These are phyloP conservation scores for Ceratocystis eucalypticola DNA, from an alignment of 2,329 filamentous ascomycete species.

Conservation along the genomic window DNA sequence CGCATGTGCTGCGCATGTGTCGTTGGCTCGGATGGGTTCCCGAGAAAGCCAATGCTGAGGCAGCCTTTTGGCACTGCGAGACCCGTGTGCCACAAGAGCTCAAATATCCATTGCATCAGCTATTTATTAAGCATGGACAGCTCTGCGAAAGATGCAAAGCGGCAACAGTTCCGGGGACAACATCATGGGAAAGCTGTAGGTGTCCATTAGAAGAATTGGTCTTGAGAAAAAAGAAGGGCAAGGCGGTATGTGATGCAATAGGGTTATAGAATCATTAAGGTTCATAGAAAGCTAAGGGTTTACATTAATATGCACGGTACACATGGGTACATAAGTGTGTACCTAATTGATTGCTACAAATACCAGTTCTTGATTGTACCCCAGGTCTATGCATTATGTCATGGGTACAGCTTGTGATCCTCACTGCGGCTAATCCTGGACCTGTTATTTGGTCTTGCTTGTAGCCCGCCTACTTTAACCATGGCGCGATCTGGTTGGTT, in stretches of 20 bases:
- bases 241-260: background rate
- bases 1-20: constrained; percentile 40
- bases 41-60: constrained; percentile 31
- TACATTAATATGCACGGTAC: too few relatives aligned
- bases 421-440: background rate
- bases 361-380: background rate
- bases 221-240: background rate
- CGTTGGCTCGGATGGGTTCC: constrained; percentile 46
- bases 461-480: background rate
- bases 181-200: constrained; percentile 22
- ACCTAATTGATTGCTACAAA: background rate
- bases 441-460: too few relatives aligned
- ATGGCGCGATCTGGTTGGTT: constrained; percentile 1
- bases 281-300: too few relatives aligned
- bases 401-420: background rate
- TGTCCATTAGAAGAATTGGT: background rate
- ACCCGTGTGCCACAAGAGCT: constrained; percentile 37
- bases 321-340: background rate
- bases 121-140: constrained; percentile 42
- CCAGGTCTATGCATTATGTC: background rate
- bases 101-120: constrained; percentile 42
- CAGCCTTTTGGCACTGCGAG: constrained; percentile 41
- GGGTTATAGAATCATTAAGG: background rate
- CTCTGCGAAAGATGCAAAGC: constrained; percentile 33
- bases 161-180: constrained; percentile 47